Evolutionary conservation across 2,329 filamentous ascomycete species (phyloP).

Genomic region (Karstenula rhodostoma): DNA sequence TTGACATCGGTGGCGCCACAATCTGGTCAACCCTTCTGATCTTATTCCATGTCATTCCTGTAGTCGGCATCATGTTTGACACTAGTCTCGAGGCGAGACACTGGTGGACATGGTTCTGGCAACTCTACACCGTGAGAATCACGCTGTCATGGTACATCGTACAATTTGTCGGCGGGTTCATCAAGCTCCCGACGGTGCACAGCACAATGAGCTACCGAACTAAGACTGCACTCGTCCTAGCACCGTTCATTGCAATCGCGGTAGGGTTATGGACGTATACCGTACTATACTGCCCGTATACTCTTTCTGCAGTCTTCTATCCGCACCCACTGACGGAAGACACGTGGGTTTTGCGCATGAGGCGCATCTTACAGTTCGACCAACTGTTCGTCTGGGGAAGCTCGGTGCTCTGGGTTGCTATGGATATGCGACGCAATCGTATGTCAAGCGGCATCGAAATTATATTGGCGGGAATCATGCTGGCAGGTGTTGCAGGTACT

Average conservation of each 20-base stretch:
- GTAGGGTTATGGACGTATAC: constrained; percentile 16
- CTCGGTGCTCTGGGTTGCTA: constrained; percentile 7
- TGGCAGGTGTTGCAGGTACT: not conserved
- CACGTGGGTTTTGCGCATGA: constrained; percentile 19
- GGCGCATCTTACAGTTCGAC: constrained; percentile 22
- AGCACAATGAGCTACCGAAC: constrained; percentile 14
- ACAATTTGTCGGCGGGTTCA: not conserved
- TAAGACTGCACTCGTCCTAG: constrained; percentile 10
- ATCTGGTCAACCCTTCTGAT: constrained; percentile 15
- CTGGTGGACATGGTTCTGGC: constrained; percentile 28
- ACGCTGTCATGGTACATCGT: constrained; percentile 17
- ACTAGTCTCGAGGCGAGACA: constrained; percentile 17
- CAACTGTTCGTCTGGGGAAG: constrained; percentile 14
- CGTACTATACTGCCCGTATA: constrained; percentile 16
- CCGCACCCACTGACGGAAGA: constrained; percentile 11
- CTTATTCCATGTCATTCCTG: constrained; percentile 14
- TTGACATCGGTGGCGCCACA: constrained; percentile 14
- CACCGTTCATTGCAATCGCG: constrained; percentile 19
- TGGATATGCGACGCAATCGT: constrained; percentile 4
- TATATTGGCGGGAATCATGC: not conserved
- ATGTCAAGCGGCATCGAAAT: not conserved
- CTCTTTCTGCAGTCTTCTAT: constrained; percentile 18
- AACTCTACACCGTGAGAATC: constrained; percentile 22
- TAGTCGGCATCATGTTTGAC: constrained; percentile 15
- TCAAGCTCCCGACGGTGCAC: not conserved